Base-by-base conservation (phyloP, 2,329 filamentous ascomycete species). In the Neofusicoccum sp. region DNA sequence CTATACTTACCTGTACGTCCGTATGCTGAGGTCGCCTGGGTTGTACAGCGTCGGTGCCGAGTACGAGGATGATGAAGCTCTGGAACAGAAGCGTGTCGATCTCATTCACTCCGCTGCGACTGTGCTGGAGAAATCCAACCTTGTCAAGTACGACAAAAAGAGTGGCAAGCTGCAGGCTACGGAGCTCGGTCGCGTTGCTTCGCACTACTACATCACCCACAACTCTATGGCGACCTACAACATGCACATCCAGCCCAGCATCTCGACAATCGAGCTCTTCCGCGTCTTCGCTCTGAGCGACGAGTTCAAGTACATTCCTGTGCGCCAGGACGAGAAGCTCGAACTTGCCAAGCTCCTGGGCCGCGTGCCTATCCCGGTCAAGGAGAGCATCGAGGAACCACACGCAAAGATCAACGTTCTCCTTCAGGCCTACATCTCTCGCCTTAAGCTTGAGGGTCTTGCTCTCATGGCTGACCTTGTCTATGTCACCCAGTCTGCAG, bases 391-490 rank as follows among this genome's bases (percentile, higher is more conserved):
- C 56, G 95, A 99, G 74, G 95, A 99, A 78, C 89, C 95, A 1
- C 93, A 97, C 67, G 93, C 93, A 64, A 99, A 99, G 82, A 97
- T 99, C 79, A 99, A 99, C 70, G 95, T 99, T 43, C 85, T 99
- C 29, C 83, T 99, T 5, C 95, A 99, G 76, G 95, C 95, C 3
- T 99, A 95, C 73, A 97, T 99, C 64, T 98, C 94, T 50, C 87
- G 95, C 59, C 87, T 99, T 59, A 96, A 94, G 77, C 86, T 99
- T 0, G 94, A 98, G 65, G 95, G 95, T 1, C 83, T 99, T 62
- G 95, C 95, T 3, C 80, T 99, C 66, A 98, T 99, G 94, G 94
- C 95, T 33, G 95, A 99, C 76, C 89, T 99, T 83, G 95, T 99
- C 3, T 99, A 99, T 71, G 94, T 99, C 61, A 99, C 95, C 1